phyloP scores from a whole-genome alignment of 306 rosid genomes.

The Potentilla sterilis region DNA sequence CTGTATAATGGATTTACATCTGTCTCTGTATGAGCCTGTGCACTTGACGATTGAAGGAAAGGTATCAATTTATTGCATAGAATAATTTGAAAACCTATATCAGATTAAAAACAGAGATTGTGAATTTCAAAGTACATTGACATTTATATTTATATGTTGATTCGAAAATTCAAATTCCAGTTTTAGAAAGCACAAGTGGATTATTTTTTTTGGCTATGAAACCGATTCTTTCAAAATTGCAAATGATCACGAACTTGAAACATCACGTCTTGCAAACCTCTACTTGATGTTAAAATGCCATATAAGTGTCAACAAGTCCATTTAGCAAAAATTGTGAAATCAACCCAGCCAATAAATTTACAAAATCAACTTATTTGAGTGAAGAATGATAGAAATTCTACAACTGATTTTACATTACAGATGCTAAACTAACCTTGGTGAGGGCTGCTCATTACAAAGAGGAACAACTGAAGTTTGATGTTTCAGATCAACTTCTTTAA shows the following conservation, averaged over 20 bases:
- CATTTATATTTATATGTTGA: too few species aligned
- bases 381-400: background rate
- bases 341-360: constrained; percentile 4
- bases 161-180: background rate
- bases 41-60: background rate
- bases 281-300: constrained; percentile 4
- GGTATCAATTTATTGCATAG: background rate
- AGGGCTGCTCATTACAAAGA: constrained; percentile 33
- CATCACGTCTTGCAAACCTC: background rate
- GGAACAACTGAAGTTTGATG: constrained; percentile 33
- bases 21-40: background rate
- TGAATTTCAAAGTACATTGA: background rate
- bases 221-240: background rate
- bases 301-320: background rate
- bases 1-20: background rate
- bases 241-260: background rate
- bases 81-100: background rate
- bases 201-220: background rate
- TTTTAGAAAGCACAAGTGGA: background rate
- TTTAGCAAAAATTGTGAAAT: constrained; percentile 1
- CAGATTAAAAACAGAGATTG: background rate
- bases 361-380: constrained; percentile 1
- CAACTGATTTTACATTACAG: constrained; percentile 11
- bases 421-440: constrained; percentile 44
- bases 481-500: constrained; percentile 31